Evolutionary conservation across 352 stramenopile species (phyloP).

Genomic region (Globisporangium rhizosaccharum): DNA sequence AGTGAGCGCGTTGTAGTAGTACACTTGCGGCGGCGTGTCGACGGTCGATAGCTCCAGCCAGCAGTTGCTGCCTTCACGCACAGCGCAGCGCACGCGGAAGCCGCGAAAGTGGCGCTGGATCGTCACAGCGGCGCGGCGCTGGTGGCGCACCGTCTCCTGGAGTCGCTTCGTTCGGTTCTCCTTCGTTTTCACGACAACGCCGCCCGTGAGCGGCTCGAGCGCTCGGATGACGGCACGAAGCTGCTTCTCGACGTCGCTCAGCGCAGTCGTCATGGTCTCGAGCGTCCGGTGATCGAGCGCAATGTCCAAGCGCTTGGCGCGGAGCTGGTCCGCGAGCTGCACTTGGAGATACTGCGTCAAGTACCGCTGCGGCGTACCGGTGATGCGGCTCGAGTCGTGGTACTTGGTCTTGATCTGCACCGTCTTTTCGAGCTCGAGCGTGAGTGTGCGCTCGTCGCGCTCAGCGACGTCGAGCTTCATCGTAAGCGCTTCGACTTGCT

Average conservation of each 20-base stretch:
- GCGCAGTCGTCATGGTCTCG: constrained; percentile 49
- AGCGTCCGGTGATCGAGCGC: constrained; percentile 46
- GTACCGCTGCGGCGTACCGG: constrained; percentile 87
- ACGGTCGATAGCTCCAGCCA: constrained; percentile 49
- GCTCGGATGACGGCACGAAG: constrained; percentile 65
- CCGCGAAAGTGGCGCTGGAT: constrained; percentile 84
- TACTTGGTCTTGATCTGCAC: constrained; percentile 84
- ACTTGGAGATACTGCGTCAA: constrained; percentile 91
- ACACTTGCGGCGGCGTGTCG: constrained; percentile 23
- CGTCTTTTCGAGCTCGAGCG: constrained; percentile 73
- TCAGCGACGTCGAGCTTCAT: constrained; percentile 36
- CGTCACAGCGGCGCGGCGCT: constrained; percentile 48
- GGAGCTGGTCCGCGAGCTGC: constrained; percentile 82
- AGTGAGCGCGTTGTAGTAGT: constrained; percentile 84
- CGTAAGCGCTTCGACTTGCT: constrained; percentile 40
- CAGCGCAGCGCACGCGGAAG: constrained; percentile 62
- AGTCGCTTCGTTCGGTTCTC: constrained; percentile 57
- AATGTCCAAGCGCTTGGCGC: constrained; percentile 60
- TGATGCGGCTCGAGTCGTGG: constrained; percentile 81
- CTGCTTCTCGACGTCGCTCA: constrained; percentile 63
- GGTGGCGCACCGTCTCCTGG: constrained; percentile 61
- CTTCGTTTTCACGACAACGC: constrained; percentile 74
- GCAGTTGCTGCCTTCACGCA: constrained; percentile 68
- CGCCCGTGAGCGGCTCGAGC: constrained; percentile 82
- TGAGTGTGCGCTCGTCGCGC: constrained; percentile 50